Percentiles rank a stretch among this genome's conserved stretches.
Conservation (phyloP, 2,329 filamentous ascomycete species). For the Colletotrichum plurivorum region DNA sequence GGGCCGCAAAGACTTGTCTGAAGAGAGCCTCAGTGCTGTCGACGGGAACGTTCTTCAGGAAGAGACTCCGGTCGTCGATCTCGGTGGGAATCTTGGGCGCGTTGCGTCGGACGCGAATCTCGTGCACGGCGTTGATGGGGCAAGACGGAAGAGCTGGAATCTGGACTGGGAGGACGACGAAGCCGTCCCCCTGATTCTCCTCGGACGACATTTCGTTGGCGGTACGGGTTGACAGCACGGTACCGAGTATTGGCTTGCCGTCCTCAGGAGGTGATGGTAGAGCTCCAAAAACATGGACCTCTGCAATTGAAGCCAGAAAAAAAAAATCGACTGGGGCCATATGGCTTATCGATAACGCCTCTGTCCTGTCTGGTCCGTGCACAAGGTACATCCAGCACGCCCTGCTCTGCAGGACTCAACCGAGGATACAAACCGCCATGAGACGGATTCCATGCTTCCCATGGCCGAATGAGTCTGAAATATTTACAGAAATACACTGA, state of each 20-base stretch:
- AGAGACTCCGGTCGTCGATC: constrained; percentile 84
- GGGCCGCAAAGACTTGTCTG: constrained; percentile 79
- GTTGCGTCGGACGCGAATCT: constrained; percentile 89
- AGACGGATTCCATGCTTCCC: no score
- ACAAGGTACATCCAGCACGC: no score
- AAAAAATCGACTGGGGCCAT: constrained; percentile 18
- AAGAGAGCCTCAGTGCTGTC: constrained; percentile 86
- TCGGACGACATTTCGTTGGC: constrained; percentile 46
- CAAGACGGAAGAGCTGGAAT: constrained; percentile 76
- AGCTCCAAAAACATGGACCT: constrained; percentile 25
- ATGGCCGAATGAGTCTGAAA: no score
- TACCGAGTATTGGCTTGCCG: constrained; percentile 24
- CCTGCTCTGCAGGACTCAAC: no score
- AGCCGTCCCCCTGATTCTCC: constrained; percentile 63
- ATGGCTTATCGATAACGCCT: constrained; percentile 22
- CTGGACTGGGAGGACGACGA: constrained; percentile 77
- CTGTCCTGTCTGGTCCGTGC: no score
- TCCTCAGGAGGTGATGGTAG: constrained; percentile 1
- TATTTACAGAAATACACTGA: no score
- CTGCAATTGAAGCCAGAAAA: constrained; percentile 10
- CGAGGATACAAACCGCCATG: no score
- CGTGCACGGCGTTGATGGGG: constrained; percentile 77
- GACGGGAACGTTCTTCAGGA: constrained; percentile 89
- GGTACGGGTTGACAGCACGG: not conserved
- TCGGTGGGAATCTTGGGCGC: constrained; percentile 82